These are phyloP conservation scores for Pseudopediastrum boryanum DNA, from an alignment of 139 green algal genomes.

Conservation along the genomic window DNA sequence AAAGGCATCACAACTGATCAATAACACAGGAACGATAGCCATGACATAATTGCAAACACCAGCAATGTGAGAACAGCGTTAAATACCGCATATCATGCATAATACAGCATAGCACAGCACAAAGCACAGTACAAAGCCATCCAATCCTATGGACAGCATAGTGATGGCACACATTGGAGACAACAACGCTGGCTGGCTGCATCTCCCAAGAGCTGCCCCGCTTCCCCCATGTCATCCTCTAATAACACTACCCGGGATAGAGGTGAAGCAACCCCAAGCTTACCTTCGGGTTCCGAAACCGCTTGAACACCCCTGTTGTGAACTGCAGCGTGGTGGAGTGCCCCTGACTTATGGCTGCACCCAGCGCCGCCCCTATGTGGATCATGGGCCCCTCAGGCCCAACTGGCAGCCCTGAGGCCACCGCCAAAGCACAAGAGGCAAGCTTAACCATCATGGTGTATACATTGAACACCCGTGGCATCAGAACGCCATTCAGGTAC, in stretches of 20 bases:
- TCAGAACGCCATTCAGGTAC: slow-evolving; percentile 83
- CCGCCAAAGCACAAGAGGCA: slow-evolving; percentile 67
- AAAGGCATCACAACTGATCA: no score
- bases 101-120: not conserved
- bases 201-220: no score
- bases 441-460: slow-evolving; percentile 87
- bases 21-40: no score
- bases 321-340: slow-evolving; percentile 85
- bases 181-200: no score
- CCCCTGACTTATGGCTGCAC: slow-evolving; percentile 76
- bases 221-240: no score
- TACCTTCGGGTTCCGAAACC: slow-evolving; percentile 88
- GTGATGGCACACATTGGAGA: no score
- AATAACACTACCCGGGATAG: no score
- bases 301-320: slow-evolving; percentile 68
- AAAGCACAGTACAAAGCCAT: no score
- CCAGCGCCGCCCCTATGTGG: slow-evolving; percentile 83
- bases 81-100: not conserved
- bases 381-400: slow-evolving; percentile 91
- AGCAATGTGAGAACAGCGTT: no score
- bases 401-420: slow-evolving; percentile 82
- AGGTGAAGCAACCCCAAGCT: no score
- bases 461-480: slow-evolving; percentile 78
- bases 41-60: no score
- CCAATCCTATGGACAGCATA: no score